Percentiles rank a stretch among this genome's conserved stretches.
These are phyloP conservation scores for Haberlea rhodopensis DNA, from an alignment of 257 asterid species.

Conservation along the genomic window DNA sequence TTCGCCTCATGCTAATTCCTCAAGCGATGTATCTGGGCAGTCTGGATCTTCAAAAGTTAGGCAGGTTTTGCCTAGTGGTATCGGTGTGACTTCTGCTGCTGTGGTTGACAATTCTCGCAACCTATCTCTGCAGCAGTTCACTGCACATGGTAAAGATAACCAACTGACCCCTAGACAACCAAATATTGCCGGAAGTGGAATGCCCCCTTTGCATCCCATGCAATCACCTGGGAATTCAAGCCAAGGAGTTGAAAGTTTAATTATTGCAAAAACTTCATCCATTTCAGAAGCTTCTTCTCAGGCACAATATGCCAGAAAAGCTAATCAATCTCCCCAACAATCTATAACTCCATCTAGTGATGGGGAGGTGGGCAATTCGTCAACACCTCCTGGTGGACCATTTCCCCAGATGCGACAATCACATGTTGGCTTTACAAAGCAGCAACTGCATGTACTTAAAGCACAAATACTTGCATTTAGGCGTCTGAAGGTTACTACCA, in stretches of 20 bases:
- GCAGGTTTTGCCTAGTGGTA: conserved; percentile 61
- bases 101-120: conserved; percentile 43
- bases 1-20: conserved; percentile 77
- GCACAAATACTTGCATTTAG: conserved; percentile 99
- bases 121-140: conserved; percentile 55
- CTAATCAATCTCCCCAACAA: conserved; percentile 59
- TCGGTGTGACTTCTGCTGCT: conserved; percentile 44
- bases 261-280: conserved; percentile 44
- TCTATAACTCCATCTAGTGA: conserved; percentile 59
- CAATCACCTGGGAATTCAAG: conserved; percentile 51
- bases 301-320: conserved; percentile 52
- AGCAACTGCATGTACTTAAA: conserved; percentile 92
- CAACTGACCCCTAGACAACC: conserved; percentile 78
- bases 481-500: conserved; percentile 74
- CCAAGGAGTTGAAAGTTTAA: conserved; percentile 64
- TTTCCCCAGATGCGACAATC: conserved; percentile 45
- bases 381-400: conserved; percentile 54
- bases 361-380: conserved; percentile 53
- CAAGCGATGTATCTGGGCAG: conserved; percentile 77
- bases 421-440: conserved; percentile 75
- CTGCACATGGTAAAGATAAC: conserved; percentile 63
- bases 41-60: conserved; percentile 81
- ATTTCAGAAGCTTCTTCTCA: conserved; percentile 56
- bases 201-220: conserved; percentile 49
- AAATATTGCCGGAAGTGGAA: conserved; percentile 52